Percentiles rank a stretch among this genome's conserved stretches.
These are phyloP conservation scores for Talaromyces rugulosus DNA, from an alignment of 2,329 filamentous ascomycete species.

Conservation along the genomic window DNA sequence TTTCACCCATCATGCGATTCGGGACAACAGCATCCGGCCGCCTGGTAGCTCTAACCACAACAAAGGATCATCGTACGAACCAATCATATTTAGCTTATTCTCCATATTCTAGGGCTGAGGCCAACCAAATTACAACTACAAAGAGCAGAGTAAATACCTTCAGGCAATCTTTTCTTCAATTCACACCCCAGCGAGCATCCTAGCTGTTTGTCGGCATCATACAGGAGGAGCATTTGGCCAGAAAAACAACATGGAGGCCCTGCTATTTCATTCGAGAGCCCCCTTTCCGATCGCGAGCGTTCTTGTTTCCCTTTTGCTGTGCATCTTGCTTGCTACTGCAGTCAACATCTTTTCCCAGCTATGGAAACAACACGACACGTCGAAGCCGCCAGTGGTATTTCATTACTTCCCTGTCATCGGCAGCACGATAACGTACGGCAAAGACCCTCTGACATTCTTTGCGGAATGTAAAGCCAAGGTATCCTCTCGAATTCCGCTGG, in stretches of 20 bases:
- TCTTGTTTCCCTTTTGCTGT: not conserved
- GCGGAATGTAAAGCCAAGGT: constrained; percentile 68
- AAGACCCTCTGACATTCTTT: constrained; percentile 76
- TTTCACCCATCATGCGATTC: not conserved
- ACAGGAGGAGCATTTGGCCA: not conserved
- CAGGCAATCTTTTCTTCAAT: not conserved
- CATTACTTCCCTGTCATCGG: constrained; percentile 65
- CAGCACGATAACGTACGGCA: constrained; percentile 43
- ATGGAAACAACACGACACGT: constrained; percentile 55
- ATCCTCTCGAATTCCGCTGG: constrained; percentile 14
- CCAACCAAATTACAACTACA: not conserved
- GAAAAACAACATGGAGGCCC: not conserved
- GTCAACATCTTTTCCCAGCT: constrained; percentile 51
- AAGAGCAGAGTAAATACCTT: not conserved
- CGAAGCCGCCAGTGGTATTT: constrained; percentile 75
- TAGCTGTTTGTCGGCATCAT: not conserved
- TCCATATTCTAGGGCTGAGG: not conserved
- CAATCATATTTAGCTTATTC: not conserved
- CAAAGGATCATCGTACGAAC: not conserved
- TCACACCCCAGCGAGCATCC: not conserved
- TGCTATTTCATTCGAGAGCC: not conserved
- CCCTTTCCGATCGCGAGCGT: not conserved
- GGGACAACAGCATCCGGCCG: not conserved
- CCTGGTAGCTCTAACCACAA: not conserved
- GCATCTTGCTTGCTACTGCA: not conserved